Evolutionary conservation across 2,329 filamentous ascomycete genomes (phyloP).

Genomic region (Xylariales sp.): DNA sequence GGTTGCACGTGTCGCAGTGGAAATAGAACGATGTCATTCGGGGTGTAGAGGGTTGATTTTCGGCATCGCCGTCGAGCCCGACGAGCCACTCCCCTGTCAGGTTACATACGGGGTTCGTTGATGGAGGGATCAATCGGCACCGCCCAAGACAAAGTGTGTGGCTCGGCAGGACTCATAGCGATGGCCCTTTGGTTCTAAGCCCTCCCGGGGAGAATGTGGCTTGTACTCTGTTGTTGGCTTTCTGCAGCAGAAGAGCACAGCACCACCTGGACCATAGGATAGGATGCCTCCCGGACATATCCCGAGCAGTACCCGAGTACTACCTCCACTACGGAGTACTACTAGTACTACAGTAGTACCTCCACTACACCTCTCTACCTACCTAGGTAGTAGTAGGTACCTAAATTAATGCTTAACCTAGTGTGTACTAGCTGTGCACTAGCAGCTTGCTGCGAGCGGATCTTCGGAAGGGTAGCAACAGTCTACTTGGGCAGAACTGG

Average conservation of each 20-base stretch:
- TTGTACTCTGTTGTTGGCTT: background rate
- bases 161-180: slow-evolving; percentile 16
- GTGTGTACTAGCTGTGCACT: too few relatives aligned
- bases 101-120: background rate
- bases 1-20: slow-evolving; percentile 1
- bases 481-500: background rate
- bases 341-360: too few relatives aligned
- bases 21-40: slow-evolving; percentile 7
- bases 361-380: too few relatives aligned
- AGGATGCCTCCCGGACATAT: slow-evolving; percentile 32
- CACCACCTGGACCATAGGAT: too few relatives aligned
- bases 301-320: background rate
- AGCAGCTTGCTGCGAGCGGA: too few relatives aligned
- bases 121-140: slow-evolving; percentile 9
- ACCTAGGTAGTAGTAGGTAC: too few relatives aligned
- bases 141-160: slow-evolving; percentile 16
- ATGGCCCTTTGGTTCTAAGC: background rate
- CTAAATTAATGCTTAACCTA: too few relatives aligned
- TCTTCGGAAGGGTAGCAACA: too few relatives aligned
- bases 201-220: slow-evolving; percentile 15
- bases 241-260: too few relatives aligned
- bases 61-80: slow-evolving; percentile 30
- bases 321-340: too few relatives aligned
- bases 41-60: background rate
- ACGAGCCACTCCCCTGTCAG: slow-evolving; percentile 1